phyloP scores from a whole-genome alignment of 352 stramenopile genomes.

The Peronospora belbahrii region DNA sequence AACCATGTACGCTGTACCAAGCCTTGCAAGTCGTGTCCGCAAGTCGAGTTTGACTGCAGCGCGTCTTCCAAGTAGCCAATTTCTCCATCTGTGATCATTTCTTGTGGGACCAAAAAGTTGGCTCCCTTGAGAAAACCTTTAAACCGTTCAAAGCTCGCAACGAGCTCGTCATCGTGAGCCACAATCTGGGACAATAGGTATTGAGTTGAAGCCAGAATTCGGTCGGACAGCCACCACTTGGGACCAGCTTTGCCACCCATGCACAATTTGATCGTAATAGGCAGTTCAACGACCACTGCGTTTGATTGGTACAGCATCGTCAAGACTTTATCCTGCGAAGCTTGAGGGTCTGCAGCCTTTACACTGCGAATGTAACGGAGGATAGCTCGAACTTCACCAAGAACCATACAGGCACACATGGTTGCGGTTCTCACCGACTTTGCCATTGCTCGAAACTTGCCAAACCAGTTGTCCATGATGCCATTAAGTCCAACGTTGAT shows the following conservation, averaged over 20 bases:
- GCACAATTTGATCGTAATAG: constrained; percentile 40
- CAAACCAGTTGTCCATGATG: constrained; percentile 3
- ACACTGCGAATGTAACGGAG: constrained; percentile 25
- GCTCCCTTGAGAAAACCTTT: constrained; percentile 23
- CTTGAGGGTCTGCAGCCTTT: constrained; percentile 28
- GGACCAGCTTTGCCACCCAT: constrained; percentile 21
- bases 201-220: constrained; percentile 17
- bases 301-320: constrained; percentile 52
- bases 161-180: constrained; percentile 22
- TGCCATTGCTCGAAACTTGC: constrained; percentile 32
- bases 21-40: constrained; percentile 30
- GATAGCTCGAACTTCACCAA: constrained; percentile 20
- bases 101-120: constrained; percentile 21
- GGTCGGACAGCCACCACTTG: constrained; percentile 11
- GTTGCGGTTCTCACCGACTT: constrained; percentile 35
- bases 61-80: constrained; percentile 21
- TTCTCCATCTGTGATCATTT: constrained; percentile 24
- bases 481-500: constrained; percentile 21
- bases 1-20: constrained; percentile 34
- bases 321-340: constrained; percentile 43
- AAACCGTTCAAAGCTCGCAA: constrained; percentile 26
- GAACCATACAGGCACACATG: constrained; percentile 36
- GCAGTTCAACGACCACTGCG: constrained; percentile 44
- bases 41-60: constrained; percentile 35
- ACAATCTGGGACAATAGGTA: constrained; percentile 21